Conservation (phyloP, 78 protist species). For the Dictyostelium brefeldianum region DNA sequence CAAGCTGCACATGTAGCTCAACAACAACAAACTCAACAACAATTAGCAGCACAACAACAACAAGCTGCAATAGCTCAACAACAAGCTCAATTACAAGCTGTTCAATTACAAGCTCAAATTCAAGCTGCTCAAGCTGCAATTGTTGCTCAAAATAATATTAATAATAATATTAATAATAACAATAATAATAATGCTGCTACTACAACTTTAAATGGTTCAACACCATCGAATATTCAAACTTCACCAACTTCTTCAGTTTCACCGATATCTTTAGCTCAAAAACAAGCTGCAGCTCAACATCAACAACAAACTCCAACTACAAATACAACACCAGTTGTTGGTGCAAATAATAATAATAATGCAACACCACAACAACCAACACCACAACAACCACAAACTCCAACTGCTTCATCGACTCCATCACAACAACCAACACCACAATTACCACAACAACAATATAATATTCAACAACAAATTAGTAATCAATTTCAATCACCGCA, state of each 20-base stretch:
- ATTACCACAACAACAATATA: no score
- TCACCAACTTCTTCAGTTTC: constrained; percentile 1
- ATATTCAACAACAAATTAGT: not conserved
- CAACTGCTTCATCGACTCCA: not conserved
- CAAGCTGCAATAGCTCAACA: not conserved
- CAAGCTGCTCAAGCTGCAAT: not conserved
- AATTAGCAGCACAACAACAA: not conserved
- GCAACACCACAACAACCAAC: not conserved
- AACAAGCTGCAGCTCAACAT: not conserved
- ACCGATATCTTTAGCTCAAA: not conserved
- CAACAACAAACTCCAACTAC: not conserved
- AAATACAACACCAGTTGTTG: constrained; percentile 19
- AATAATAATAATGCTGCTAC: not conserved
- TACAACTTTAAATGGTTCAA: no score
- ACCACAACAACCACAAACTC: not conserved
- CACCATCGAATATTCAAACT: not conserved
- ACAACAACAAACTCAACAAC: constrained; percentile 1
- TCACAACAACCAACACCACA: not conserved
- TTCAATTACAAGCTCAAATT: not conserved
- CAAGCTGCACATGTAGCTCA: not conserved
- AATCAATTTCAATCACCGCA: not conserved
- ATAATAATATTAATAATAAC: not conserved
- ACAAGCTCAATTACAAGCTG: constrained; percentile 11
- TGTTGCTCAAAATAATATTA: not conserved
- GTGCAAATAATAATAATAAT: not conserved